Conservation (phyloP, 2,329 filamentous ascomycete species). For the Neocatenulostroma microsporum region DNA sequence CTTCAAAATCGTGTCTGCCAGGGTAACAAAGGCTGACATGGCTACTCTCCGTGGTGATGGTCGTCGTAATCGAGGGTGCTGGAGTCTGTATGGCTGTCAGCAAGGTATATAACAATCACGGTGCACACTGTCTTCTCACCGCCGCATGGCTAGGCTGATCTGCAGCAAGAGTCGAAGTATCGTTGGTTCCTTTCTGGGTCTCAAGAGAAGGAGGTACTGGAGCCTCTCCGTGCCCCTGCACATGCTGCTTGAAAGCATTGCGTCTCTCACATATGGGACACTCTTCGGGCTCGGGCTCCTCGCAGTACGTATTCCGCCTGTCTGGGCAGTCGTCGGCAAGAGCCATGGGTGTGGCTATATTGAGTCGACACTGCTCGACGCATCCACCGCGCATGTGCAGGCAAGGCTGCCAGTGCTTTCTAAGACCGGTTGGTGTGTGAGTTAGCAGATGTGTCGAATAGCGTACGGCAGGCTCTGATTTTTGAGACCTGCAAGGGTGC, state of each 20-base stretch:
- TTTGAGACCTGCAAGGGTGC: no score
- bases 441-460: background rate
- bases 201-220: no score
- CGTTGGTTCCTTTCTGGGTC: no score
- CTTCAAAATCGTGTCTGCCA: no score
- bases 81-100: no score
- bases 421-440: slow-evolving; percentile 1
- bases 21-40: no score
- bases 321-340: slow-evolving; percentile 3
- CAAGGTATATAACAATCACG: no score
- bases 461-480: background rate
- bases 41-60: no score
- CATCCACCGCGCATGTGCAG: slow-evolving; percentile 7
- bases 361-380: slow-evolving; percentile 3
- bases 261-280: slow-evolving; percentile 5
- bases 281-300: background rate
- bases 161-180: no score
- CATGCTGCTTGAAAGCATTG: background rate
- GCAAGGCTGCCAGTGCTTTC: slow-evolving; percentile 6
- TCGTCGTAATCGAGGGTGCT: no score
- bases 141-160: no score
- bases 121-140: no score
- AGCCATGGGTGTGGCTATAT: slow-evolving; percentile 1
- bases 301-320: background rate
- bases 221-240: background rate